Evolutionary conservation across 345 rosid species (phyloP).

Genomic region (Citrus glauca): DNA sequence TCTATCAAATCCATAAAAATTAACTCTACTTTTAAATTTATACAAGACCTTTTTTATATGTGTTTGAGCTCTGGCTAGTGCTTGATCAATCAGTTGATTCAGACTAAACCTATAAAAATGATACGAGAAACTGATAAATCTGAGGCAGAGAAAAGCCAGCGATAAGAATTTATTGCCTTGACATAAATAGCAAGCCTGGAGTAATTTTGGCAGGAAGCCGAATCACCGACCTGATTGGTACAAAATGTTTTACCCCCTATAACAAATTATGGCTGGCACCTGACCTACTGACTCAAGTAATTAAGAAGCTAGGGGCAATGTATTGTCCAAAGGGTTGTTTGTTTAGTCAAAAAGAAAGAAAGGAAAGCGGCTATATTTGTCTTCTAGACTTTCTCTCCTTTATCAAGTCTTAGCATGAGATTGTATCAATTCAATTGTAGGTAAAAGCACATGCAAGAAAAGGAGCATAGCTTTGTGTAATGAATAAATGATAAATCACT

Average conservation of each 20-base stretch:
- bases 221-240: not conserved
- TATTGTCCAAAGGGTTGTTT: not conserved
- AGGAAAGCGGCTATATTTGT: not conserved
- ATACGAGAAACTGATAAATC: not conserved
- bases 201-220: not conserved
- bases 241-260: not conserved
- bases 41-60: not conserved
- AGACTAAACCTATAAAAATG: not conserved
- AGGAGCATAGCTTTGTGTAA: slow-evolving; percentile 10
- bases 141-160: not conserved
- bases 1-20: not conserved
- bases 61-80: not conserved
- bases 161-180: not conserved
- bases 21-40: not conserved
- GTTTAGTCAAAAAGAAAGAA: not conserved
- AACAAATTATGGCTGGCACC: not conserved
- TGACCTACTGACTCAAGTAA: not conserved
- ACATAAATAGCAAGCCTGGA: not conserved
- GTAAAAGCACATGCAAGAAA: not conserved
- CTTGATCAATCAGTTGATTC: not conserved
- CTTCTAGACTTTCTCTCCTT: not conserved
- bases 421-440: not conserved
- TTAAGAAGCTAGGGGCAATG: not conserved
- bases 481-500: not conserved
- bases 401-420: not conserved